Percentiles rank a stretch among this genome's conserved stretches.
Evolutionary conservation across 345 rosid species (phyloP).

Genomic region (Citrus mangshanensis): DNA sequence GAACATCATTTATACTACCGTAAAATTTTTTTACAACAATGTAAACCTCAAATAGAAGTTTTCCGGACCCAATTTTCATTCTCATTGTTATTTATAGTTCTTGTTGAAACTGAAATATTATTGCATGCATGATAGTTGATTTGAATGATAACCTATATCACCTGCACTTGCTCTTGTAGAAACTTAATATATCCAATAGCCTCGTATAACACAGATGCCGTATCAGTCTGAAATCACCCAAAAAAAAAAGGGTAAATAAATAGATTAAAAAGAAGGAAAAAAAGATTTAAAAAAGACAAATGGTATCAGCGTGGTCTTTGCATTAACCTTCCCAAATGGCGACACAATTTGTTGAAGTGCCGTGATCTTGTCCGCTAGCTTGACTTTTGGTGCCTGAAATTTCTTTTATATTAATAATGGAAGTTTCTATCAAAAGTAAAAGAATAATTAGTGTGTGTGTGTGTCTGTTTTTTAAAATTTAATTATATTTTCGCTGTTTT

Average conservation of each 20-base stretch:
- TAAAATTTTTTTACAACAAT: too few species aligned
- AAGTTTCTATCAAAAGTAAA: not conserved
- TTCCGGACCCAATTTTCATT: too few species aligned
- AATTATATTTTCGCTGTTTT: not conserved
- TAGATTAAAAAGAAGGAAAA: not conserved
- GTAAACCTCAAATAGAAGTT: too few species aligned
- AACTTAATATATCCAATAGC: conserved; percentile 73
- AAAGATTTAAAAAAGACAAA: conserved; percentile 1
- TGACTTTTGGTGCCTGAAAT: conserved; percentile 81
- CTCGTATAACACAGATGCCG: conserved; percentile 84
- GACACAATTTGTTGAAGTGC: conserved; percentile 96
- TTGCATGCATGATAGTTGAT: not conserved
- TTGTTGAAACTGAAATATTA: too few species aligned
- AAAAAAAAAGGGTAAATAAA: not conserved
- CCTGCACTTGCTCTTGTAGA: conserved; percentile 86
- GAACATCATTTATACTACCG: too few species aligned
- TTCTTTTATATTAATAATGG: conserved; percentile 19
- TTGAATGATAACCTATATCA: conserved; percentile 16
- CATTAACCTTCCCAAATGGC: conserved; percentile 87
- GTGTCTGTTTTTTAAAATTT: too few species aligned
- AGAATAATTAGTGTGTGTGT: too few species aligned
- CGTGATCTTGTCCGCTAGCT: conserved; percentile 79
- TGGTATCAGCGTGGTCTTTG: conserved; percentile 7
- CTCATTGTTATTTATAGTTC: too few species aligned
- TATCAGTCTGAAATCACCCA: conserved; percentile 62